Conservation (phyloP, 768 basidiomycete species). For the Pleurotus eryngii region DNA sequence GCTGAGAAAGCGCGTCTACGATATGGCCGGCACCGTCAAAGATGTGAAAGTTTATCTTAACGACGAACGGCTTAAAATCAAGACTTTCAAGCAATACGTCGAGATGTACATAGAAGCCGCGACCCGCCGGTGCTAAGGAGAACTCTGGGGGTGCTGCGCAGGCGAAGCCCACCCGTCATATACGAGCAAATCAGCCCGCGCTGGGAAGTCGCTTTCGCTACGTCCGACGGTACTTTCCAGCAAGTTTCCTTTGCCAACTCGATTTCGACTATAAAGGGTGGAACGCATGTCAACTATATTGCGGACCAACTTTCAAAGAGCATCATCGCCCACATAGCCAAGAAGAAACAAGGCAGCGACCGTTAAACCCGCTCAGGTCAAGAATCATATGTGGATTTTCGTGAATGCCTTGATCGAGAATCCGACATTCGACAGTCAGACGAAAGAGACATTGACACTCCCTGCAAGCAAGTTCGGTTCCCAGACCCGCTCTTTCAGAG, state of each 20-base stretch:
- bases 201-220: conserved; percentile 94
- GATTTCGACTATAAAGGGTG: conserved; percentile 94
- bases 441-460: conserved; percentile 92
- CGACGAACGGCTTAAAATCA: conserved; percentile 87
- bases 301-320: conserved; percentile 89
- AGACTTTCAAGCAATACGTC: conserved; percentile 96
- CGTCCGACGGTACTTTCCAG: conserved; percentile 89
- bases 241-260: conserved; percentile 98
- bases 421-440: conserved; percentile 98
- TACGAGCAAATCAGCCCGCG: conserved; percentile 78
- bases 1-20: conserved; percentile 91
- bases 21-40: conserved; percentile 93
- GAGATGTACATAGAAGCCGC: conserved; percentile 87
- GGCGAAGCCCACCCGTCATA: conserved; percentile 70
- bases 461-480: conserved; percentile 87
- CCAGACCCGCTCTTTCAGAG: conserved; percentile 79
- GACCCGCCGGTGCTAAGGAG: conserved; percentile 64
- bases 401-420: conserved; percentile 96
- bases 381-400: conserved; percentile 98
- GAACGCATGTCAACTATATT: conserved; percentile 84
- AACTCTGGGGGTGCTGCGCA: conserved; percentile 77
- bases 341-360: conserved; percentile 99
- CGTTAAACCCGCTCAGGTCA: conserved; percentile 90
- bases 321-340: conserved; percentile 76
- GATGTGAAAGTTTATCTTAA: conserved; percentile 93